These are phyloP conservation scores for Starmera quercuum DNA, from an alignment of 805 yeast genomes.

Conservation along the genomic window DNA sequence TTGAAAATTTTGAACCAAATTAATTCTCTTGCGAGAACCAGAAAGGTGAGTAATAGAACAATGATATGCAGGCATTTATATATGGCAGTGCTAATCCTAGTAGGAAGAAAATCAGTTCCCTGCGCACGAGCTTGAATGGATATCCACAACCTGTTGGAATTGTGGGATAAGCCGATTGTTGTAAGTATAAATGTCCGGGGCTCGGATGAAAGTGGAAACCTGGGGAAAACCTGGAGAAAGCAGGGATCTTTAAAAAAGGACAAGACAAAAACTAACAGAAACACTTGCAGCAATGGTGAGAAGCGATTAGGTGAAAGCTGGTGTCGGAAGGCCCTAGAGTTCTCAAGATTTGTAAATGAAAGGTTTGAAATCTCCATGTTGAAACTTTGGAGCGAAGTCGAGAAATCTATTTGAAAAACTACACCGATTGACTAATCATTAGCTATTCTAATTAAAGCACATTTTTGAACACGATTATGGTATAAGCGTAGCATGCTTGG, in stretches of 20 bases:
- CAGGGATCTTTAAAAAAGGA: background rate
- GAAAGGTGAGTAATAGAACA: conserved; percentile 2
- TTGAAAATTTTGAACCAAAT: conserved; percentile 6
- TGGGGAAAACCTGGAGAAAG: conserved; percentile 2
- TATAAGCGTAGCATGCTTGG: background rate
- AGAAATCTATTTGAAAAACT: no score
- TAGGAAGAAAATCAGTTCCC: conserved; percentile 9
- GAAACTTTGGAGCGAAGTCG: conserved; percentile 22
- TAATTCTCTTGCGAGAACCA: conserved; percentile 3
- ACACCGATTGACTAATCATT: no score
- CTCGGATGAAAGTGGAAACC: background rate
- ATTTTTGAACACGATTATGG: background rate
- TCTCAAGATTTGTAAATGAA: conserved; percentile 19
- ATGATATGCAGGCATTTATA: no score
- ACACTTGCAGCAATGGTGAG: conserved; percentile 15
- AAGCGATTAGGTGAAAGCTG: conserved; percentile 16
- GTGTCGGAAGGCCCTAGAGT: conserved; percentile 22
- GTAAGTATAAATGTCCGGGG: background rate
- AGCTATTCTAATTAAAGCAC: background rate
- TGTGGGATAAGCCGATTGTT: conserved; percentile 23
- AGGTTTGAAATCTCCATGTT: conserved; percentile 17
- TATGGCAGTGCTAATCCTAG: background rate
- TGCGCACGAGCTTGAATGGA: conserved; percentile 26
- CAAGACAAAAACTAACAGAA: conserved; percentile 1
- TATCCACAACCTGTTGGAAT: conserved; percentile 32